Evolutionary conservation across 345 rosid genomes (phyloP).

Genomic region (Populus deltoides): DNA sequence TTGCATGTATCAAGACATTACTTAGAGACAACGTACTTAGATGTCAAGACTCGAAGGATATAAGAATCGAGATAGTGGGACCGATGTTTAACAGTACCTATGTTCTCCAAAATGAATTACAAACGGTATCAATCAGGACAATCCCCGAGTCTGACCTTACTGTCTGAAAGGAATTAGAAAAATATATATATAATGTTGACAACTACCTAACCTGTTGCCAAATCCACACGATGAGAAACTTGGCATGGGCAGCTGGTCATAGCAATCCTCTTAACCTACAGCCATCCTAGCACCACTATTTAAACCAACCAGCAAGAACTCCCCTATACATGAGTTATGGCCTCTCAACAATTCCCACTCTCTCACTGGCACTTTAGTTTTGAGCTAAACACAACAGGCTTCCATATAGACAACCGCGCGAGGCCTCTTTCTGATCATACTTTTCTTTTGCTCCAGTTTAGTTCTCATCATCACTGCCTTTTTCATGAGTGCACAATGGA

Average conservation of each 20-base stretch:
- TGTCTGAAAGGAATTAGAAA: too few species aligned
- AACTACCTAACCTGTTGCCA: neutral
- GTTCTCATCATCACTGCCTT: conserved; percentile 27
- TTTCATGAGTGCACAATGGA: conserved; percentile 41
- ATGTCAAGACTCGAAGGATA: too few species aligned
- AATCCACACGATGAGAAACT: neutral
- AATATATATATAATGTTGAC: neutral
- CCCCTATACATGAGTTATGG: conserved; percentile 14
- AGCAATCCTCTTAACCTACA: neutral
- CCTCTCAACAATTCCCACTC: conserved; percentile 20
- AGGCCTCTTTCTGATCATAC: conserved; percentile 37
- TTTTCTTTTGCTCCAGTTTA: conserved; percentile 27
- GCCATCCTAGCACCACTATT: neutral
- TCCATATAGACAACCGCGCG: conserved; percentile 36
- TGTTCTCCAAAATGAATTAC: too few species aligned
- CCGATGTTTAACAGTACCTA: too few species aligned
- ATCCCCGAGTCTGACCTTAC: too few species aligned
- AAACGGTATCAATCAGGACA: too few species aligned
- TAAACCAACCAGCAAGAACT: neutral
- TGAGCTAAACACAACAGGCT: conserved; percentile 39
- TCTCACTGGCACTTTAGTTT: conserved; percentile 46
- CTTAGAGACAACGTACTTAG: too few species aligned
- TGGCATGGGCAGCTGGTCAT: neutral
- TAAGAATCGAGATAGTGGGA: too few species aligned
- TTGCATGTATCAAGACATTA: too few species aligned